Evolutionary conservation across 257 asterid genomes (phyloP), one percentile per base, ranked within the genome.

Genomic region (Nicotiana paniculata): DNA sequence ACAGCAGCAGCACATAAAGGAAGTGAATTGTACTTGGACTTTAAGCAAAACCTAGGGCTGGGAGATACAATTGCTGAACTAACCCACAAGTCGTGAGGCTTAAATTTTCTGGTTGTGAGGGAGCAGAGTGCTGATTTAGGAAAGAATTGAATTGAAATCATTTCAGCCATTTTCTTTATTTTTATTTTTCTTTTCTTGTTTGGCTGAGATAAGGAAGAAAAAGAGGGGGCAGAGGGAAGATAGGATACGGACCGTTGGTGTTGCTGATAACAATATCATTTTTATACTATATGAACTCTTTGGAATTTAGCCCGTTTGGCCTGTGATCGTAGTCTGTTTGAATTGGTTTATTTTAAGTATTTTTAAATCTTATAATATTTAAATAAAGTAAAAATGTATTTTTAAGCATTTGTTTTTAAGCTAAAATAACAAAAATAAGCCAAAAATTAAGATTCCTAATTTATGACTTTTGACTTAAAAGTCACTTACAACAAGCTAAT

Each of bases 1-100:
- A 75, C 80, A 51, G 30, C 62, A 74, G 62, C 79, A 74, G 79
- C 62, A 74, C 24, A 26, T 63, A 51, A 75, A 75, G 26, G 28
- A 75, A 75, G 28, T 21, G 63, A 75, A 26, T 15, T 51, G 63
- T 51, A 28, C 4, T 51, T 75, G 15, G 80, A 51, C 53, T 51
- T 51, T 51, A 75, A 75, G 26, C 80, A 75, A 51, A 75, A 75
- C 24, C 16, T 75, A 24, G 80, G 17, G n/a, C 21, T 75, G 43
- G 63, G 63, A 51, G 63, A 16, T 75, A 46, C 9, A 75, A 28
- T 48, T 46, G 61, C 2, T 72, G 61, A 72, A 72, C 39, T 8
- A 58, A 58, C 12, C 12, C 28, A 58, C 33, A 61, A 58, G 39
- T 8, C 4, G 24, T 12, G 53, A 72, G 59, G 24, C 17, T 51